Percentiles rank a stretch among this genome's conserved stretches.
Evolutionary conservation across 768 basidiomycete species (phyloP).

Genomic region (Cystobasidium onofrii): DNA sequence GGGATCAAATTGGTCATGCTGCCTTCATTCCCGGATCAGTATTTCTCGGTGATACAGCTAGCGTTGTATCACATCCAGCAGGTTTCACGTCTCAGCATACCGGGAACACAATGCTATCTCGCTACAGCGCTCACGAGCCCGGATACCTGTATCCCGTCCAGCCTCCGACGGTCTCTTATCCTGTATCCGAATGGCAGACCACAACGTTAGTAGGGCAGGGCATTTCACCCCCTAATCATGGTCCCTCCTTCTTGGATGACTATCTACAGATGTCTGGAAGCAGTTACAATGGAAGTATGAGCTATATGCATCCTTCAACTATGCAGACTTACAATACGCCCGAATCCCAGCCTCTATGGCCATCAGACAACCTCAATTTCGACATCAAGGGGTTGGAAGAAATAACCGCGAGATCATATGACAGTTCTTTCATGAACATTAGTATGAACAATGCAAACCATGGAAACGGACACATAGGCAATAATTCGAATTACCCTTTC

Average conservation of each 20-base stretch:
- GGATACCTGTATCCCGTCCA: not conserved
- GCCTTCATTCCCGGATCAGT: not conserved
- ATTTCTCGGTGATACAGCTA: not conserved
- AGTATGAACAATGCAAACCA: too few relatives aligned
- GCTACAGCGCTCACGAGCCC: not conserved
- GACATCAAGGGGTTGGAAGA: constrained; percentile 1
- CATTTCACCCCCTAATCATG: not conserved
- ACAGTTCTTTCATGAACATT: not conserved
- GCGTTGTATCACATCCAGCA: not conserved
- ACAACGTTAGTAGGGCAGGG: not conserved
- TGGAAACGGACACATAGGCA: not conserved
- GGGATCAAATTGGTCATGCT: not conserved
- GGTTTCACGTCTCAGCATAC: not conserved
- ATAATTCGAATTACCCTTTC: not conserved
- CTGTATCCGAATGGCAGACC: not conserved
- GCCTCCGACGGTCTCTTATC: not conserved
- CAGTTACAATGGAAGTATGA: not conserved
- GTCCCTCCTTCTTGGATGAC: not conserved
- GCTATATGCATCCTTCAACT: not conserved
- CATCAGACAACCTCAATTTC: constrained; percentile 14
- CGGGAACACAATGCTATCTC: not conserved
- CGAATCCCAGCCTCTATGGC: not conserved
- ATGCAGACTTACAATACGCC: not conserved
- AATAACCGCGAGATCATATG: not conserved
- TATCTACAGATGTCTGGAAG: not conserved